Percentiles rank a stretch among this genome's conserved stretches.
Conservation (phyloP, 2,329 filamentous ascomycete species). For the Penicillium sp. region DNA sequence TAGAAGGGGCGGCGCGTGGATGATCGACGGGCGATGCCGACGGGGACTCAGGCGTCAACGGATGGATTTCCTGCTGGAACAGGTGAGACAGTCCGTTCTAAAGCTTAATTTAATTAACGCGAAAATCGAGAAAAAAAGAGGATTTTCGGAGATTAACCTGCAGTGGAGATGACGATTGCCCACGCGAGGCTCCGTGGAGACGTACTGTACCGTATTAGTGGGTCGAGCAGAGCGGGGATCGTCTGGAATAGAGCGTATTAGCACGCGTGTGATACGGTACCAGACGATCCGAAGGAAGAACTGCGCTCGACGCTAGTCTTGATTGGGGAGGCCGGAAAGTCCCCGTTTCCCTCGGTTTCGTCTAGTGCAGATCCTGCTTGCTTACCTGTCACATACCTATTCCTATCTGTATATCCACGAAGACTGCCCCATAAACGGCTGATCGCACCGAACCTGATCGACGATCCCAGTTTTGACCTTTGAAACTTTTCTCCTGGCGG, state of each 20-base stretch:
- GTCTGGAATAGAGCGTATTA: too few relatives aligned
- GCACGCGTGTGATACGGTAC: too few relatives aligned
- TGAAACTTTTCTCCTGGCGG: too few relatives aligned
- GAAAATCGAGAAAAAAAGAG: not conserved
- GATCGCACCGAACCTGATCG: conserved; percentile 35
- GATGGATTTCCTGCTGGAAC: conserved; percentile 8
- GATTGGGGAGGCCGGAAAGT: conserved; percentile 25
- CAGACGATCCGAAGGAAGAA: too few relatives aligned
- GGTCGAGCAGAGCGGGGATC: too few relatives aligned
- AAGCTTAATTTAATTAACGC: conserved; percentile 27
- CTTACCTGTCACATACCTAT: conserved; percentile 36
- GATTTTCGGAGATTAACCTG: conserved; percentile 12
- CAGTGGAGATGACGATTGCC: conserved; percentile 7
- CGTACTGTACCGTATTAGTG: too few relatives aligned
- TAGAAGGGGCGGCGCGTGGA: conserved; percentile 20
- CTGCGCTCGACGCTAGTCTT: conserved; percentile 18
- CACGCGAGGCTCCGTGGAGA: too few relatives aligned
- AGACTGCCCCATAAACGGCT: conserved; percentile 38
- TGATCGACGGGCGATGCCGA: conserved; percentile 24
- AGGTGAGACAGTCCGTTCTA: conserved; percentile 25
- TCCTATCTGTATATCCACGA: too few relatives aligned
- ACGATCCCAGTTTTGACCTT: conserved; percentile 23
- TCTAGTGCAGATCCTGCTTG: conserved; percentile 30
- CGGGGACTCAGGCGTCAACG: conserved; percentile 13
- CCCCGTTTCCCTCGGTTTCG: conserved; percentile 25